Conservation (phyloP, 2,329 filamentous ascomycete species). For the Trichoderma sp. region DNA sequence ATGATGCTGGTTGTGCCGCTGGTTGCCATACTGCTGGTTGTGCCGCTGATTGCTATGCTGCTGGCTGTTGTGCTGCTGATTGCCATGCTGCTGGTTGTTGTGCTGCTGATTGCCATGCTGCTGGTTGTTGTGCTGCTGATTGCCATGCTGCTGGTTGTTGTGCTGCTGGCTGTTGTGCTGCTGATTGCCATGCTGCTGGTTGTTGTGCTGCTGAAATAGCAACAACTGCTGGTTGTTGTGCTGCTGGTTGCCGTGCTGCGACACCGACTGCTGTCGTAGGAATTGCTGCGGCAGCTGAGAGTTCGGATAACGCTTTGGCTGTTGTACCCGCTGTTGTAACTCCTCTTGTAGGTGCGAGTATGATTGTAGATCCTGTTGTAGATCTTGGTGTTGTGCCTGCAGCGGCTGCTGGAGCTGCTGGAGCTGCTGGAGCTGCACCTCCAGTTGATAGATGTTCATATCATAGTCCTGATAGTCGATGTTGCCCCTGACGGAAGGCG, state of each 20-base stretch:
- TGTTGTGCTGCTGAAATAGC: conserved; percentile 18
- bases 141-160: background rate
- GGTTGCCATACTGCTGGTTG: conserved; percentile 18
- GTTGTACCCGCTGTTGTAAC: background rate
- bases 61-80: conserved; percentile 40
- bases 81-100: background rate
- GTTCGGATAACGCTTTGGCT: background rate
- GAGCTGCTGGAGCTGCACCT: conserved; percentile 12
- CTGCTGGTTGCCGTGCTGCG: conserved; percentile 19
- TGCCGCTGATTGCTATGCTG: background rate
- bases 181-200: conserved; percentile 24
- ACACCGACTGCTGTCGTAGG: background rate
- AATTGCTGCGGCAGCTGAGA: background rate
- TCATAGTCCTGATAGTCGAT: background rate
- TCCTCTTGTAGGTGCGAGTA: background rate
- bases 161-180: background rate
- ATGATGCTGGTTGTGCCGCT: conserved; percentile 23
- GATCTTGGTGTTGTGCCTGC: background rate
- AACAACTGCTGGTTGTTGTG: background rate
- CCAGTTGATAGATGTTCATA: no score
- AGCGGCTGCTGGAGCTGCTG: conserved; percentile 20
- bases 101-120: conserved; percentile 30
- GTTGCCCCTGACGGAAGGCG: conserved; percentile 51
- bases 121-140: conserved; percentile 24
- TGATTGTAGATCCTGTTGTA: background rate